Evolutionary conservation across 208 protist species (phyloP), one percentile per base, ranked within the genome.

Genomic region (Strigomonas culicis): DNA sequence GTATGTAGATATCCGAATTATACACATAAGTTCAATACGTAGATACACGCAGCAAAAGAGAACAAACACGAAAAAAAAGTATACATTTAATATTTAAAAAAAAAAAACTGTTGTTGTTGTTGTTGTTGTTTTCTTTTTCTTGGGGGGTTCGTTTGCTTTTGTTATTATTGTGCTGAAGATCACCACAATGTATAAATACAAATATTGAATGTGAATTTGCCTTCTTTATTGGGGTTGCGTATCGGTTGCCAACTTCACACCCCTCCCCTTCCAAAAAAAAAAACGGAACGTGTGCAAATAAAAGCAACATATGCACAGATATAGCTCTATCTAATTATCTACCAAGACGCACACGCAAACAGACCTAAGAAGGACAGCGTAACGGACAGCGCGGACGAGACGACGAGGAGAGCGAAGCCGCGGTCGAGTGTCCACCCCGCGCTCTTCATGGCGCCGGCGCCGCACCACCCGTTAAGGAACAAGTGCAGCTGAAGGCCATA

Each of bases 401-500:
- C 49, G n/a, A 64, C 44, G 21, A 71, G 55, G 32, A 75, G 24
- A 28, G 52, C n/a, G 34, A 75, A 11, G 11, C 63, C 70, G 4
- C 22, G 13, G 24, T 43, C 52, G 47, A 47, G 3, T 8, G 4
- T 31, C 50, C 41, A 70, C 19, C 66, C 30, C 7, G 44, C 55
- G 2, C 19, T 28, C 27, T 59, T 34, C n/a, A 60, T 13, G 0
- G 13, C 52, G 31, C 47, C 41, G 0, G 52, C 49, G 6, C 27
- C 34, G 44, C 78, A 84, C 78, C 78, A 84, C 8, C 47, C 55
- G 21, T 49, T 43, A 21, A 65, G 44, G 65, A 71, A 80, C 31
- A 66, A 61, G 22, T 72, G 57, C 6, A 69, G 15, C 31, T 71
- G 2, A 1, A 79, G 10, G 22, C 51, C 63, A 30, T 76, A 27